Base-by-base conservation (phyloP, 2,329 filamentous ascomycete species). In the Cercospora sp. region DNA sequence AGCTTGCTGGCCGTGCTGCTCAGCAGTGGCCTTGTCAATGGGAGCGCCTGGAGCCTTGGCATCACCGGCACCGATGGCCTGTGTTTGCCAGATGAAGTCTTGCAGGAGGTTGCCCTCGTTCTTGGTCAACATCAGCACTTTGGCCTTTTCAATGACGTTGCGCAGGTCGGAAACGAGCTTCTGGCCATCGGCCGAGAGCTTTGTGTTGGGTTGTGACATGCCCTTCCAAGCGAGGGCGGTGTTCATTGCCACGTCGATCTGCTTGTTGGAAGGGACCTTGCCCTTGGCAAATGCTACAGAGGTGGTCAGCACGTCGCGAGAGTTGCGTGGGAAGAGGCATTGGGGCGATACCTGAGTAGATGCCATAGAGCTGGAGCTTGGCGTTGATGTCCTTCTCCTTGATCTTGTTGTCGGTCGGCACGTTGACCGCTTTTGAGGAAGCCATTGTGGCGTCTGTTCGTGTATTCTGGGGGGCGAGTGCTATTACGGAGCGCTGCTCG, bases 1-100 rank as follows among this genome's bases (percentile, higher is more conserved):
- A 1, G 91, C 93, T 78, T 94, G 86, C 71, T 95, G 88, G 48
- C 90, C 92, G 78, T 99, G 92, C 77, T 94, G 90, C 81, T 91
- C 88, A 28, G 91, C 92, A 1, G 87, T 86, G 0, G 91, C 89
- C 83, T 93, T 96, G 77, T 88, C 86, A 59, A 97, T 75, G 0
- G 93, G 90, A 1, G 88, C 86, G 65, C 85, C 84, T 3, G 92
- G 91, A 1, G 84, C 80, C 67, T 82, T 79, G 28, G 92, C 85
- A 62, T 86, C 84, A 75, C 85, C 89, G 66, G 87, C 82, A 63
- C 89, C 87, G 70, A 95, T 89, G 58, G 91, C 86, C 77, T 93
- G 89, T 0, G 93, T 94, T 78, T 97, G 91, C 91, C 92, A 99
- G 81, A 98, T 92, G 81, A 99, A 98, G 76, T 99, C 94, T 78